Conservation (phyloP, 441 rosid genomes). For the Kokia cookei region DNA sequence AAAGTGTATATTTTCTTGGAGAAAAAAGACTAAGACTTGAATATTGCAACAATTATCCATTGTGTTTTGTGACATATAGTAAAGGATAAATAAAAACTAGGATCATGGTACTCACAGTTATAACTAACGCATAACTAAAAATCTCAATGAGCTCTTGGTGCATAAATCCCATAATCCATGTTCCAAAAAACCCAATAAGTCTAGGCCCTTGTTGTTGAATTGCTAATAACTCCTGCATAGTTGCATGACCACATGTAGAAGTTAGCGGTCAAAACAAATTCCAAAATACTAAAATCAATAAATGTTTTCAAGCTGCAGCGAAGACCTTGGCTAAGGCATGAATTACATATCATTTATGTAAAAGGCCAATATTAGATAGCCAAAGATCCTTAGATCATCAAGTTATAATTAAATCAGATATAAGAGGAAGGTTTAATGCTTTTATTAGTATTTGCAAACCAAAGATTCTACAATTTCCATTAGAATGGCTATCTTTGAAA, state of each 20-base stretch:
- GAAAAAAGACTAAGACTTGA: background rate
- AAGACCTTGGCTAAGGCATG: background rate
- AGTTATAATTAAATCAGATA: background rate
- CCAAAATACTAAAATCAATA: background rate
- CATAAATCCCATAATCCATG: conserved; percentile 94
- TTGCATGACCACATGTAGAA: background rate
- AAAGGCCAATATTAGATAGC: background rate
- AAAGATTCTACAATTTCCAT: background rate
- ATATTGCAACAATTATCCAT: background rate
- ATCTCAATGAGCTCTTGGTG: conserved; percentile 94
- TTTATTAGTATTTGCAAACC: background rate
- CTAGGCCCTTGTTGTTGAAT: conserved; percentile 98
- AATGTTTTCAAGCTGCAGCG: background rate
- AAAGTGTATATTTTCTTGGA: background rate
- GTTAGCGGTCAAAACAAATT: background rate
- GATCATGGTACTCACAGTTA: conserved; percentile 58
- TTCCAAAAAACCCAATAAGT: conserved; percentile 87
- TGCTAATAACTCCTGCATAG: conserved; percentile 77
- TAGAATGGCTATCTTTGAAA: background rate
- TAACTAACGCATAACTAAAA: conserved; percentile 94
- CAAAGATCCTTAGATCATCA: background rate
- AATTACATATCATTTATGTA: background rate
- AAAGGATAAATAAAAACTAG: background rate
- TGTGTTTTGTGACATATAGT: background rate
- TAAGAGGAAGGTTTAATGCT: background rate